Evolutionary conservation across 352 stramenopile genomes (phyloP).

Genomic region (Globisporangium emineosum): DNA sequence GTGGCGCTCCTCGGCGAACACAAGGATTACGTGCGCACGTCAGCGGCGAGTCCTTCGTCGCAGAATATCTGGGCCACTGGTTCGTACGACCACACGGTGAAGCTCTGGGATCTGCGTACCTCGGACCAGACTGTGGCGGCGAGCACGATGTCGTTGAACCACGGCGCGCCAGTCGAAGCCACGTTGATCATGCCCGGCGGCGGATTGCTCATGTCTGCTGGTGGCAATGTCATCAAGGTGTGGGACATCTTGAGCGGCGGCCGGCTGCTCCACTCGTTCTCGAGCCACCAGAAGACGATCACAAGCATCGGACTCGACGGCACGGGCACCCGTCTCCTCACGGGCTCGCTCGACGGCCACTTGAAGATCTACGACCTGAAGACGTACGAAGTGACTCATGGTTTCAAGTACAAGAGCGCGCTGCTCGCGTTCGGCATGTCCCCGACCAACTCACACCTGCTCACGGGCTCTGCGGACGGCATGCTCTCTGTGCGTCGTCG

Average conservation of each 20-base stretch:
- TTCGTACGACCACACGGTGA: conserved; percentile 92
- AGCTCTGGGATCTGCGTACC: conserved; percentile 90
- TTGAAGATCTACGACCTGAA: conserved; percentile 93
- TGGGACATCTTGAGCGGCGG: conserved; percentile 91
- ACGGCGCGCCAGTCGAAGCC: conserved; percentile 87
- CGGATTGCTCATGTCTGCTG: conserved; percentile 78
- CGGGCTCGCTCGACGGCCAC: conserved; percentile 88
- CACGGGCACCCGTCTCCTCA: conserved; percentile 85
- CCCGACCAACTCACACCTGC: conserved; percentile 79
- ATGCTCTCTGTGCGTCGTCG: conserved; percentile 82
- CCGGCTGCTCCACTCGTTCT: conserved; percentile 85
- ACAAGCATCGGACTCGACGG: conserved; percentile 88
- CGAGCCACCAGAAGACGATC: conserved; percentile 94
- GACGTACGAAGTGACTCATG: conserved; percentile 88
- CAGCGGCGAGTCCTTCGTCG: conserved; percentile 63
- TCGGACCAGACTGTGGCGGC: conserved; percentile 54
- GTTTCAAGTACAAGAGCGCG: conserved; percentile 85
- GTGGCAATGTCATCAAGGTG: conserved; percentile 89
- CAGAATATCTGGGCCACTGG: conserved; percentile 84
- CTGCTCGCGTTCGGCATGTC: conserved; percentile 83
- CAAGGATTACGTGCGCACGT: conserved; percentile 87
- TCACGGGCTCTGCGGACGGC: conserved; percentile 72
- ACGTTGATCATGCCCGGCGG: conserved; percentile 86
- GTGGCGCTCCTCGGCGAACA: conserved; percentile 78
- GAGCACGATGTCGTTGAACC: conserved; percentile 61